Percentiles rank a stretch among this genome's conserved stretches.
phyloP scores from a whole-genome alignment of 2,329 filamentous ascomycete species.

The Xylaria polymorpha region DNA sequence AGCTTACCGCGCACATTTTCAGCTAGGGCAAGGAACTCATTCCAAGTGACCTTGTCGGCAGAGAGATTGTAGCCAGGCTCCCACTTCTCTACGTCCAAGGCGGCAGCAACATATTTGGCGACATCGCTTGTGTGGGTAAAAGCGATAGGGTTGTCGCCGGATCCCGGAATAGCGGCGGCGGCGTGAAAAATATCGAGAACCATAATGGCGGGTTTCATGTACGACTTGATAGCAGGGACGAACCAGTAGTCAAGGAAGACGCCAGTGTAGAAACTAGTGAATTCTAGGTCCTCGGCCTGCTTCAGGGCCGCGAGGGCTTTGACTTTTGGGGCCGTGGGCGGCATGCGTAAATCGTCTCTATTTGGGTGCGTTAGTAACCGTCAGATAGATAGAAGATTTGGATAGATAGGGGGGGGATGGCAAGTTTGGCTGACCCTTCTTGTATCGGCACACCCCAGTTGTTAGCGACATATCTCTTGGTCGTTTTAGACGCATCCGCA shows the following conservation, averaged over 20 bases:
- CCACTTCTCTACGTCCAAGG: constrained; percentile 23
- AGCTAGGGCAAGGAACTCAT: constrained; percentile 17
- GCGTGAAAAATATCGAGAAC: constrained; percentile 19
- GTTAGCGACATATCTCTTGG: constrained; percentile 25
- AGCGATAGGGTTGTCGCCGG: constrained; percentile 12
- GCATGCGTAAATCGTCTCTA: not conserved
- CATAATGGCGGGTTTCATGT: constrained; percentile 13
- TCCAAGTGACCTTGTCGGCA: constrained; percentile 26
- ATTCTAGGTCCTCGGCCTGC: constrained; percentile 13
- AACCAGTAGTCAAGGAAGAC: constrained; percentile 28
- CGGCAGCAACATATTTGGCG: constrained; percentile 24
- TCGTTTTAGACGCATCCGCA: constrained; percentile 25
- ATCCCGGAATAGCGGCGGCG: constrained; percentile 23
- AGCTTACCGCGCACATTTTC: constrained; percentile 21
- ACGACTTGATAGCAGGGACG: constrained; percentile 16
- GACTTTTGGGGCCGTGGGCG: constrained; percentile 14
- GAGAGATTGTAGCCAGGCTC: constrained; percentile 9
- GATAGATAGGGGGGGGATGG: not conserved
- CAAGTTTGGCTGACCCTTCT: constrained; percentile 16
- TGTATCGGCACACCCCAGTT: constrained; percentile 27
- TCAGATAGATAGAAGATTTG: not conserved
- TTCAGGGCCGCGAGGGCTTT: constrained; percentile 14
- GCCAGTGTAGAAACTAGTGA: constrained; percentile 24
- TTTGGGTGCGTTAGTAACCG: not conserved
- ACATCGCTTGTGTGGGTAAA: constrained; percentile 24